Conservation (phyloP, 108 stramenopile genomes). For the Cyclotella choctawhatcheeana region DNA sequence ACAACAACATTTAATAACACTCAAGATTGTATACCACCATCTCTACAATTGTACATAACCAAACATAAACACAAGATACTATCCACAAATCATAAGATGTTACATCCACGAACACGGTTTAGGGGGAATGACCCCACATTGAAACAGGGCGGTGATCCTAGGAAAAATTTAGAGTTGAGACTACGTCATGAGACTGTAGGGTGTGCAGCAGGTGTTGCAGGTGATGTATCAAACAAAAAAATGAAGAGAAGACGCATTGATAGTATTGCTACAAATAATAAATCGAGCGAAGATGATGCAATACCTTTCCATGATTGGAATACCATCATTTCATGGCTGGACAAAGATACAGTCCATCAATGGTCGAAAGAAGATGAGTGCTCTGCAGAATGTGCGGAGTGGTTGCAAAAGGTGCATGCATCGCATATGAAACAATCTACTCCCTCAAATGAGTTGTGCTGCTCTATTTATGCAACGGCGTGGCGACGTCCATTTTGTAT, state of each 20-base stretch:
- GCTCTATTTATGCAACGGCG: constrained; percentile 50
- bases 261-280: no score
- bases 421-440: background rate
- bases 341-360: constrained; percentile 19
- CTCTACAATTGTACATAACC: constrained; percentile 14
- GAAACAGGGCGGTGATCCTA: constrained; percentile 83
- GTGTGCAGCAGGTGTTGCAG: background rate
- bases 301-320: no score
- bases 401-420: constrained; percentile 10
- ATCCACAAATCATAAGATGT: constrained; percentile 14
- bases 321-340: constrained; percentile 21
- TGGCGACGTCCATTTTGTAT: constrained; percentile 75
- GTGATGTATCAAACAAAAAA: background rate
- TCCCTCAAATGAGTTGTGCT: background rate
- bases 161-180: constrained; percentile 60
- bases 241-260: background rate
- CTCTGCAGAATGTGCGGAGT: constrained; percentile 1
- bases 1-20: background rate
- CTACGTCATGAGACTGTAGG: background rate
- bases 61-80: constrained; percentile 18
- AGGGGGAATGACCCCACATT: constrained; percentile 58
- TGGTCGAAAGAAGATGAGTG: constrained; percentile 17
- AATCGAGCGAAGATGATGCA: no score
- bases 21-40: constrained; percentile 19
- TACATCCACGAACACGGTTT: constrained; percentile 53